Evolutionary conservation across 257 asterid species (phyloP), one percentile per base, ranked within the genome.

Genomic region (Solanum pennellii): DNA sequence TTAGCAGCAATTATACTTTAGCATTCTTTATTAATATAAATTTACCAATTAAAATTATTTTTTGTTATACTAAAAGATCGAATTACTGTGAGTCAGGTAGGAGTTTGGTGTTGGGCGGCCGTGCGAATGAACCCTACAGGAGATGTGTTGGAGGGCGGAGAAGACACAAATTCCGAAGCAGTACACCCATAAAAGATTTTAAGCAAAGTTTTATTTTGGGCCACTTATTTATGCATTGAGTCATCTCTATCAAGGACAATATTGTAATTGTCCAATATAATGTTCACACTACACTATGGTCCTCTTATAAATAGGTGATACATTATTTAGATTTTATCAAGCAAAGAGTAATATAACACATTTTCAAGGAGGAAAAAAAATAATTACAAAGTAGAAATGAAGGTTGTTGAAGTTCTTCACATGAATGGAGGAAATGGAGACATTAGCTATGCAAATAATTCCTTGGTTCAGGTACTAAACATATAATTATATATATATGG

Each of bases 341-440:
- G 12, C 27, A 49, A 47, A 47, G 9, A 80, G 42, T 15, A 9
- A 47, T 47, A 47, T 47, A 62, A 3, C 29, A 80, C 77, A 84
- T 49, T 2, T 66, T 16, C 16, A 44, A 84, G 9, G 4, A 37
- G 15, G 41, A 12, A 25, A 27, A n/a, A 56, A 2, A 18, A 21
- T 9, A 60, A 21, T 25, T 12, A 73, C 76, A 37, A 60, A 71
- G 21, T 7, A 68, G 59, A 72, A 18, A 92, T 94, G 95, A 91
- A 93, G 42, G 91, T 93, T 82, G 86, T 5, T n/a, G 79, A 82
- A n/a, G 91, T 91, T 35, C 92, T 92, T 91, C 95, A 87, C 88
- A 94, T 94, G 97, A 94, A 94, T 31, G 94, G 93, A 75, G 97
- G 95, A 27, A 14, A 47, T 41, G 94, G 94, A 85, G 92, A 93